Evolutionary conservation across 306 rosid species (phyloP).

Genomic region (Chamaecrista fasciculata): DNA sequence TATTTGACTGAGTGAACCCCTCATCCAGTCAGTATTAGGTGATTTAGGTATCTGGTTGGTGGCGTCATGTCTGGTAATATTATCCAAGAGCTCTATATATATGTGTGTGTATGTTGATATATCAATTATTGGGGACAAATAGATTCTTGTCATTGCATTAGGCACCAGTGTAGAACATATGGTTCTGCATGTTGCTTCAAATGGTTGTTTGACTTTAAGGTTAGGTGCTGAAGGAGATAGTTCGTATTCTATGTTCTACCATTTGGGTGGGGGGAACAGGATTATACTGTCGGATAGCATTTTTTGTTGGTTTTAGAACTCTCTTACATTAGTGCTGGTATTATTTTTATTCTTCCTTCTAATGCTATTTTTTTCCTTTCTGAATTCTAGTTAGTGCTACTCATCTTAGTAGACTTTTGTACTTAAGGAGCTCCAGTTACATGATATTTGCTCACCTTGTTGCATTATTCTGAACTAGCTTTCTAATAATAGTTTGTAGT

Average conservation of each 20-base stretch:
- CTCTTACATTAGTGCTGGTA: not conserved
- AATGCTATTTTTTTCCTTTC: not conserved
- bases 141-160: not conserved
- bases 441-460: not conserved
- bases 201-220: not conserved
- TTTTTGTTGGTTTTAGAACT: not conserved
- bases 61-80: no score
- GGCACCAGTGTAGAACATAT: not conserved
- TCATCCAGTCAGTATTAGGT: slow-evolving; percentile 2
- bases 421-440: no score
- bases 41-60: slow-evolving; percentile 1
- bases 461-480: not conserved
- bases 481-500: not conserved
- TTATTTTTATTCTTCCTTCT: not conserved
- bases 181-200: not conserved
- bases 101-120: no score
- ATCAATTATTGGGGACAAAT: not conserved
- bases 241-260: not conserved
- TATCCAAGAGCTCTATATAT: no score
- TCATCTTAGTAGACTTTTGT: no score
- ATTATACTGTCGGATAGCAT: not conserved
- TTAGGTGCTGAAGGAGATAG: not conserved
- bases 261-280: not conserved
- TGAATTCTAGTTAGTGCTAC: not conserved
- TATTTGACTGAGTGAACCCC: slow-evolving; percentile 1